Evolutionary conservation across 2,329 filamentous ascomycete species (phyloP), one percentile per base, ranked within the genome.

Genomic region (Escovopsis sp.): DNA sequence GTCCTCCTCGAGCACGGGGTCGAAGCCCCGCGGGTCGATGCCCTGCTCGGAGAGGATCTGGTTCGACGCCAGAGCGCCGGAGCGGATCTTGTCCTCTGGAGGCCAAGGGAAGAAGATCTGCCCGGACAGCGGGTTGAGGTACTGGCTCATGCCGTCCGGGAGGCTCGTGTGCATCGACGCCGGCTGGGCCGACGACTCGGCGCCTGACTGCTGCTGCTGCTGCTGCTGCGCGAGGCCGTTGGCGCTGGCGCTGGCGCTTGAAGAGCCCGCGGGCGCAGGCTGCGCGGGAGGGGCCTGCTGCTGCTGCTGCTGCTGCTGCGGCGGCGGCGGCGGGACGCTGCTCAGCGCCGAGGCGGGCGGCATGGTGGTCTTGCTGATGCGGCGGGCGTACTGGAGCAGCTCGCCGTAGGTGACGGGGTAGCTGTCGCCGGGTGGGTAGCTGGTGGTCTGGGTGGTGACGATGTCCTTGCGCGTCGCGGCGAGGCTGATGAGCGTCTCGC

Each of bases 21-120:
- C 75, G 53, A 73, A 75, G 33, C 67, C 69, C 42, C 64, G 69
- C 8, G 76, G 77, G 55, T 83, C 75, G 49, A 75, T 69, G 7
- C 78, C 80, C 42, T 68, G 62, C 51, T 82, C 77, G 5, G 72
- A 50, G 47, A 85, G 68, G 23, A 68, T 62, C 53, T 86, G 78
- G 37, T 76, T 72, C 8, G 68, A 65, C 0, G 77, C 80, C 36
- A 93, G 66, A 2, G 78, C 77, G 33, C 85, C 84, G 12, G 66
- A 64, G 30, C 76, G 72, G 48, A 91, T 84, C 45, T 77, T 72
- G 30, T 80, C 75, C 48, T 85, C 77, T 26, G 67, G 68, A 1
- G 85, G 85, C 85, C 85, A 93, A 1, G 85, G 85, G 38, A 77
- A 70, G 63, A 87, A 93, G n/a, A 66, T 55, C 33, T 71, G 65